Percentiles rank a stretch among this genome's conserved stretches.
Conservation (phyloP, 441 rosid genomes). For the Syzygium syzygioides region DNA sequence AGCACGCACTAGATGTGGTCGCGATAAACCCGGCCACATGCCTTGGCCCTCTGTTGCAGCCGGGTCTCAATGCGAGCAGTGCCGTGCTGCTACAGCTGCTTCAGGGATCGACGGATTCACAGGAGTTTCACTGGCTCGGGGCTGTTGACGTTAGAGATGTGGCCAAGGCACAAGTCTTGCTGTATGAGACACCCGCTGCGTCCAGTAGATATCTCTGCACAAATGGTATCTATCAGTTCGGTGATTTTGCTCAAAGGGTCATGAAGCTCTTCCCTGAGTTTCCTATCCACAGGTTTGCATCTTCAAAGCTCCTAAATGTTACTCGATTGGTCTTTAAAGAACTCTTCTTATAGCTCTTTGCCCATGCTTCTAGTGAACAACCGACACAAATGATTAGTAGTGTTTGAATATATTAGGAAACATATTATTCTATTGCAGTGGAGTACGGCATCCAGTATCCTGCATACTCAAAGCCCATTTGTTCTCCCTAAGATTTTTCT, state of each 20-base stretch:
- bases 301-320: not conserved
- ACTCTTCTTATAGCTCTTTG: not conserved
- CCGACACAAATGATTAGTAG: not conserved
- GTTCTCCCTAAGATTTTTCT: not conserved
- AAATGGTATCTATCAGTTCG: constrained; percentile 73
- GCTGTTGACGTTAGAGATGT: constrained; percentile 80
- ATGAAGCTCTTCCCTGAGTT: constrained; percentile 62
- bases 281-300: constrained; percentile 50
- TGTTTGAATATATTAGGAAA: not conserved
- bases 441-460: not conserved
- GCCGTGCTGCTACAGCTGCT: constrained; percentile 62
- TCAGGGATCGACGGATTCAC: constrained; percentile 57
- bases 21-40: constrained; percentile 70
- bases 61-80: constrained; percentile 73
- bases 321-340: not conserved
- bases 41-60: constrained; percentile 72
- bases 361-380: not conserved
- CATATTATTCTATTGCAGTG: not conserved
- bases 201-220: constrained; percentile 79
- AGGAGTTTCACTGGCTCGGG: constrained; percentile 82
- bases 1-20: constrained; percentile 58
- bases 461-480: not conserved
- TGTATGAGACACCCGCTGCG: constrained; percentile 54
- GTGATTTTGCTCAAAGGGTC: constrained; percentile 55
- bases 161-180: constrained; percentile 57